Evolutionary conservation across 2,329 filamentous ascomycete species (phyloP).

Genomic region (Xylariaceae sp.): DNA sequence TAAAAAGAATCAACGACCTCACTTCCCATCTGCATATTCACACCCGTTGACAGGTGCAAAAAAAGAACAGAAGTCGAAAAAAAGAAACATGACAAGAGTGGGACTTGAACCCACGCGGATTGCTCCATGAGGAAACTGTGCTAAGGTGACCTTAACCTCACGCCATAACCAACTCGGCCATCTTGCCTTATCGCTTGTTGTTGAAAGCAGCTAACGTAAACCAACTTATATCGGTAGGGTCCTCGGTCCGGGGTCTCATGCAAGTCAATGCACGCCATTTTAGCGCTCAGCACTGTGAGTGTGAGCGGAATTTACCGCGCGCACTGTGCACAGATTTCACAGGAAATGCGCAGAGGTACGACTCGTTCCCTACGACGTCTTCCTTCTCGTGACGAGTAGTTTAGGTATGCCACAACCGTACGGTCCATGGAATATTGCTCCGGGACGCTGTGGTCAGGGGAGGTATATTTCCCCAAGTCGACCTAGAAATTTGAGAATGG

Average conservation of each 20-base stretch:
- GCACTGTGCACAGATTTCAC: not conserved
- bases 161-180: constrained; percentile 36
- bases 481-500: no score
- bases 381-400: no score
- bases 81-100: constrained; percentile 28
- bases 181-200: constrained; percentile 23
- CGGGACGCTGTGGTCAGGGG: no score
- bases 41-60: not conserved
- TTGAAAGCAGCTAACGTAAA: not conserved
- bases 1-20: not conserved
- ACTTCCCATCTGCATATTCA: not conserved
- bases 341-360: not conserved
- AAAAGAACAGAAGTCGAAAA: not conserved
- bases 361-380: no score
- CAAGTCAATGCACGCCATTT: not conserved
- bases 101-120: constrained; percentile 38
- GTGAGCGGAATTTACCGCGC: no score
- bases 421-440: no score
- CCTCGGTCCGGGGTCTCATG: not conserved
- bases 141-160: not conserved
- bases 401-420: no score
- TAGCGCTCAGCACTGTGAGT: not conserved
- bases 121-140: constrained; percentile 27
- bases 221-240: not conserved
- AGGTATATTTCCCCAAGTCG: no score